phyloP scores from a whole-genome alignment of 2,329 filamentous ascomycete species.

The Penicillium paneum region DNA sequence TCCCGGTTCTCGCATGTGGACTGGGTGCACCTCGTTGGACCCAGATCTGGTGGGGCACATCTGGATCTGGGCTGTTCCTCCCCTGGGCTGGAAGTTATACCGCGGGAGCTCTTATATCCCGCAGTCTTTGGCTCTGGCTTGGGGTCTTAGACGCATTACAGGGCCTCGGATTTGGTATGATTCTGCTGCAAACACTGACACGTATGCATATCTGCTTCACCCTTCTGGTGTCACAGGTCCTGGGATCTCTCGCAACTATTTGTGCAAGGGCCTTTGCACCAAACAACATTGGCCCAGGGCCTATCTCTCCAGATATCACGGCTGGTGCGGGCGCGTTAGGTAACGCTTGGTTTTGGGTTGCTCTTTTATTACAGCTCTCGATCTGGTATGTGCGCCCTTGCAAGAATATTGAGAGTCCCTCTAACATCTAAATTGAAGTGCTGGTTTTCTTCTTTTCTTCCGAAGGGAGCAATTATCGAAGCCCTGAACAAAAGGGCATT shows the following conservation, averaged over 20 bases:
- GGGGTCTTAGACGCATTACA: conserved; percentile 64
- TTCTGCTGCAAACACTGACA: conserved; percentile 63
- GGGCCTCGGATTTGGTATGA: conserved; percentile 66
- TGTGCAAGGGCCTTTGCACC: conserved; percentile 59
- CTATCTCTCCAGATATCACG: conserved; percentile 61
- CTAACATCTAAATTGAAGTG: conserved; percentile 24
- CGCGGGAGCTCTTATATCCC: conserved; percentile 54
- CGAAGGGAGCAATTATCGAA: conserved; percentile 47
- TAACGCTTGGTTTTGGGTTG: conserved; percentile 61
- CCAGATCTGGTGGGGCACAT: conserved; percentile 65
- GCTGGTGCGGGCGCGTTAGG: conserved; percentile 46
- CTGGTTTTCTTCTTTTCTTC: conserved; percentile 44
- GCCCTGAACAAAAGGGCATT: conserved; percentile 25
- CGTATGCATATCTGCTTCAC: conserved; percentile 63
- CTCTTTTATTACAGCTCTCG: conserved; percentile 54
- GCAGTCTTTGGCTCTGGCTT: conserved; percentile 64
- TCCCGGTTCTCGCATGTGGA: conserved; percentile 65
- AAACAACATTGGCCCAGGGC: conserved; percentile 59
- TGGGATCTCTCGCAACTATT: conserved; percentile 62
- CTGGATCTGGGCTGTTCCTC: conserved; percentile 58
- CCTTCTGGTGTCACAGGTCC: conserved; percentile 58
- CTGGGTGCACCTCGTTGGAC: conserved; percentile 64
- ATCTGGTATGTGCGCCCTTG: conserved; percentile 57
- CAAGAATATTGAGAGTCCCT: neutral
- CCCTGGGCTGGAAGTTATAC: conserved; percentile 60